These are phyloP conservation scores for Diplodia corticola DNA, from an alignment of 2,329 filamentous ascomycete species.

Conservation along the genomic window DNA sequence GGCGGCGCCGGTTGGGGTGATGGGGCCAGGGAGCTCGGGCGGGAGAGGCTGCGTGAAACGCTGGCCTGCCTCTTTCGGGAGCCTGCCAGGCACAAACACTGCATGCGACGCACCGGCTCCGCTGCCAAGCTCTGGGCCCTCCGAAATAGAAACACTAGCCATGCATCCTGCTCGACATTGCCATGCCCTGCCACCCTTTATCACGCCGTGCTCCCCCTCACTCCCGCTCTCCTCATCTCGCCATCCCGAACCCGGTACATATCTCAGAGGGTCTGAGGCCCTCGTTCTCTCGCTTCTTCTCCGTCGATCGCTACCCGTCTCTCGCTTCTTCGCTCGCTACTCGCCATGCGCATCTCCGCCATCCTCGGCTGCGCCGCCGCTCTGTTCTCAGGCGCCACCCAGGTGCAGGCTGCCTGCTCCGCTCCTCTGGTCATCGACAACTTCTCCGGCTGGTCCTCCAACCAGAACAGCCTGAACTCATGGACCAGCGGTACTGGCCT, in stretches of 20 bases:
- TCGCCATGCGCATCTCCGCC: constrained; percentile 34
- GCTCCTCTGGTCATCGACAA: constrained; percentile 41
- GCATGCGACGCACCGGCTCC: constrained; percentile 10
- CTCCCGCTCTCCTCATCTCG: not conserved
- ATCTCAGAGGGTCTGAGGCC: constrained; percentile 28
- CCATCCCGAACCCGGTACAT: not conserved
- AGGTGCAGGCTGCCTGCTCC: constrained; percentile 38
- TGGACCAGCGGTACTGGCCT: constrained; percentile 38
- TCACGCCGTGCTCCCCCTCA: not conserved
- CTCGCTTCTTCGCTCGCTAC: constrained; percentile 18
- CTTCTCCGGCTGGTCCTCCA: constrained; percentile 40
- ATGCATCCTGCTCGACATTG: not conserved
- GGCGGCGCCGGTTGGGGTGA: not conserved
- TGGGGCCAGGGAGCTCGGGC: constrained; percentile 6
- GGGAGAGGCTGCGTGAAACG: constrained; percentile 7
- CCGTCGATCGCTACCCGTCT: constrained; percentile 31
- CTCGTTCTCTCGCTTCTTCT: constrained; percentile 41
- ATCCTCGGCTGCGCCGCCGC: constrained; percentile 38
- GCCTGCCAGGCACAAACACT: not conserved
- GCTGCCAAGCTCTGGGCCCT: constrained; percentile 6
- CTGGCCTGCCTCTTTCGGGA: not conserved
- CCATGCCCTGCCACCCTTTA: not conserved
- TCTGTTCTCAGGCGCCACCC: constrained; percentile 30
- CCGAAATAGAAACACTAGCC: constrained; percentile 13
- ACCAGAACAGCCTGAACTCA: constrained; percentile 37